These are phyloP conservation scores for Fragilariopsis cylindrus DNA, from an alignment of 108 stramenopile genomes.

Conservation along the genomic window DNA sequence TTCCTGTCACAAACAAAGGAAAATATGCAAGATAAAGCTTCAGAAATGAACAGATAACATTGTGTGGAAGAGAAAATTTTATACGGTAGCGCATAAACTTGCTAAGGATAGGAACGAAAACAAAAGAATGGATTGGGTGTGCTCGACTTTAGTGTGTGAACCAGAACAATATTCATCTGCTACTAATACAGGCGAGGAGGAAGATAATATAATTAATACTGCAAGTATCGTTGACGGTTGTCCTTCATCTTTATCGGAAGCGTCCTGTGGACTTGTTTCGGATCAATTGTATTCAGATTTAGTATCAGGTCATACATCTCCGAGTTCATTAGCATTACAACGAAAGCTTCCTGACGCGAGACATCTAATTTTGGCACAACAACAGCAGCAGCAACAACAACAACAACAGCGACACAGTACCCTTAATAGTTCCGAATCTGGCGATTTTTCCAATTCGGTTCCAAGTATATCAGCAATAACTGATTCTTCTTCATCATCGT, in stretches of 20 bases:
- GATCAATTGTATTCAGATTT: not conserved
- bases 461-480: too few relatives aligned
- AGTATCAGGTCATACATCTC: slow-evolving; percentile 6
- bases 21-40: too few relatives aligned
- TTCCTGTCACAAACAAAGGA: too few relatives aligned
- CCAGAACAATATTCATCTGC: not conserved
- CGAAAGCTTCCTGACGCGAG: not conserved
- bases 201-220: too few relatives aligned
- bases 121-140: slow-evolving; percentile 6
- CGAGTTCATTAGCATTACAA: not conserved
- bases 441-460: not conserved
- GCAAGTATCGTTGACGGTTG: too few relatives aligned
- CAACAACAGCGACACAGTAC: not conserved
- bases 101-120: not conserved
- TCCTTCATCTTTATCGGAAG: too few relatives aligned
- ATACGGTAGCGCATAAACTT: too few relatives aligned
- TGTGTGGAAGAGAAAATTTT: too few relatives aligned
- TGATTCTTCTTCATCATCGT: too few relatives aligned
- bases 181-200: not conserved
- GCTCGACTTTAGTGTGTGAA: slow-evolving; percentile 4
- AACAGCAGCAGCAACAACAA: not conserved
- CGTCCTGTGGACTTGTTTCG: not conserved
- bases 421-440: not conserved
- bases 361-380: not conserved
- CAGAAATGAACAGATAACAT: too few relatives aligned